Evolutionary conservation across 768 basidiomycete species (phyloP), one percentile per base, ranked within the genome.

Genomic region (Trametes maxima): DNA sequence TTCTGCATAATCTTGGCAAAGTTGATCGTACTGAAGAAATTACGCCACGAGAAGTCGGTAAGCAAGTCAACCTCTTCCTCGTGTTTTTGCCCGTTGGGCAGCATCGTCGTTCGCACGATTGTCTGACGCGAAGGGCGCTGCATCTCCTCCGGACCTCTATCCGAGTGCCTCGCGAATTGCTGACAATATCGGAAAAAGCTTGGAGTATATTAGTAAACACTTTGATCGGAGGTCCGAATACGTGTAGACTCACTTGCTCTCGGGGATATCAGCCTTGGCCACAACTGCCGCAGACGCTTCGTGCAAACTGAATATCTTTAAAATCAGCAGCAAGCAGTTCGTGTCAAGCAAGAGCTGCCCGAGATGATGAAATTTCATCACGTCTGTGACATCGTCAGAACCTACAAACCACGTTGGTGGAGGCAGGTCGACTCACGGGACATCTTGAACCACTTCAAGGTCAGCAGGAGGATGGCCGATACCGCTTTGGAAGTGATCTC

Each of bases 1-100:
- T 98, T 98, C 73, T 99, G 96, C 87, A 99, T 90, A 64, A 99
- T 91, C 74, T 94, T 95, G 10, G 95, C 90, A 72, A 98, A 97
- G 73, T 98, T 99, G 76, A 98, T 96, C 21, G 90, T 88, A 28
- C 93, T 86, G 76, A 98, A 98, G 75, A 99, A 98, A 75, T 98
- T 98, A 50, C 97, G 78, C 94, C 96, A 98, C 3, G 94, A 96
- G 73, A 92, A 99, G 37, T 98, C 94, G 13, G 89, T 90, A 50
- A 99, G 80, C 73, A 97, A 80, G 69, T 98, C 96, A 22, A 98
- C 78, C 66, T 98, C 96, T 69, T 95, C 94, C 49, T 92, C 88
- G 28, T 84, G 82, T 67, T 80, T 85, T 67, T 87, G 84, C 42
- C 89, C 90, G 67, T 91, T 90, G 2, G 90, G 89, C 10, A 91